A percentile compares a stretch with the other conserved stretches of the same genome.
These are phyloP conservation scores for Aureobasidium leucospermi DNA, from an alignment of 2,329 filamentous ascomycete genomes.

Conservation along the genomic window DNA sequence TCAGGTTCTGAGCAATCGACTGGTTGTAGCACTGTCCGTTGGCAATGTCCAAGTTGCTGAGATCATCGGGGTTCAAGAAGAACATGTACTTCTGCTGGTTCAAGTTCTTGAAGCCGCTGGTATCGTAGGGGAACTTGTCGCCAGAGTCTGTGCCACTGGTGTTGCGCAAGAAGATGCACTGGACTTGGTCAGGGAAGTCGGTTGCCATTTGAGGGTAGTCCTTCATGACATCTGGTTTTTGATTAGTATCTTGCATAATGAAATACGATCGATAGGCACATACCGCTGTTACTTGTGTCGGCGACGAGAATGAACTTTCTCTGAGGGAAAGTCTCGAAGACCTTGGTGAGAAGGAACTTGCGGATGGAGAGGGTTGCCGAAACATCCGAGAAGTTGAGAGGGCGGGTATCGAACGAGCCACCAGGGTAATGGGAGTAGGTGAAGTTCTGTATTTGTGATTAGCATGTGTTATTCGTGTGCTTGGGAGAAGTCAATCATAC, in stretches of 20 bases:
- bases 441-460: conserved; percentile 39
- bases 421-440: conserved; percentile 72
- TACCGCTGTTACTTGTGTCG: conserved; percentile 63
- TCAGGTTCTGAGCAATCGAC: conserved; percentile 61
- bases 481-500: background rate
- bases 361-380: conserved; percentile 65
- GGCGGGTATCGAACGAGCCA: conserved; percentile 69
- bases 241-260: background rate
- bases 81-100: conserved; percentile 69
- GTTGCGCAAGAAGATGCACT: conserved; percentile 72
- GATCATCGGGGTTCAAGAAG: conserved; percentile 64
- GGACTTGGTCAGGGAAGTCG: conserved; percentile 62
- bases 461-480: background rate
- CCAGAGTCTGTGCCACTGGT: conserved; percentile 60
- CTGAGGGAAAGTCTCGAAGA: conserved; percentile 67
- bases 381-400: conserved; percentile 72
- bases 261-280: conserved; percentile 27
- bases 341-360: conserved; percentile 59
- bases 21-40: conserved; percentile 62
- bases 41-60: conserved; percentile 57
- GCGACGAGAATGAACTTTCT: conserved; percentile 70
- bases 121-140: conserved; percentile 70
- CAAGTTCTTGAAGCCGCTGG: conserved; percentile 59
- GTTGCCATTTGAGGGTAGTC: conserved; percentile 51
- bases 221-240: conserved; percentile 3